A percentile compares a stretch with the other conserved stretches of the same genome.
These are phyloP conservation scores for Zymoseptoria ardabiliae DNA, from an alignment of 2,329 filamentous ascomycete genomes.

Conservation along the genomic window DNA sequence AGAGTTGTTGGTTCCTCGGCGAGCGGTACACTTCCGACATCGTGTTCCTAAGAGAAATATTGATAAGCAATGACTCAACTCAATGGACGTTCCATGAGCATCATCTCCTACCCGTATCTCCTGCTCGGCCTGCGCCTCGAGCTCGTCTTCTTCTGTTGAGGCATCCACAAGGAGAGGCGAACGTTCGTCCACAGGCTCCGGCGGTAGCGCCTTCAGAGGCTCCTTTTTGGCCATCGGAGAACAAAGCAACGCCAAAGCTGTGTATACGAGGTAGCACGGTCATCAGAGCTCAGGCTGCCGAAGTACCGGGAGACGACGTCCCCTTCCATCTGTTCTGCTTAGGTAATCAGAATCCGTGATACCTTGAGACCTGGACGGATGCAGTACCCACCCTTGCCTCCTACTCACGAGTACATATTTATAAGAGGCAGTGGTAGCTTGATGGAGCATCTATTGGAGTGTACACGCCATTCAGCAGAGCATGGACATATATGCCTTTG, in stretches of 20 bases:
- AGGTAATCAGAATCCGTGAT: too few species aligned
- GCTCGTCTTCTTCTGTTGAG: conserved; percentile 6
- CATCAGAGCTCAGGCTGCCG: background rate
- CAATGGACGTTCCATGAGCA: background rate
- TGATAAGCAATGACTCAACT: background rate
- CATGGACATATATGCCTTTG: too few species aligned
- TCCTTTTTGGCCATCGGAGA: conserved; percentile 1
- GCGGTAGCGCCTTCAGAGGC: conserved; percentile 5
- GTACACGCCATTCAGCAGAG: too few species aligned
- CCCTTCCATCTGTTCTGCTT: too few species aligned
- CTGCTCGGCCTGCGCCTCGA: conserved; percentile 26
- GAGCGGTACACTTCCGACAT: conserved; percentile 21
- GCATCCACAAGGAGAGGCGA: conserved; percentile 17
- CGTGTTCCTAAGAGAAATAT: conserved; percentile 18
- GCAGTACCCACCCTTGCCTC: too few species aligned
- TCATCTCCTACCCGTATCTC: conserved; percentile 19
- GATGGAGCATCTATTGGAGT: too few species aligned
- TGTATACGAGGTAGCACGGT: background rate
- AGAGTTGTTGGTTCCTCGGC: conserved; percentile 41
- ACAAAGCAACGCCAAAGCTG: background rate
- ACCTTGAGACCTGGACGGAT: too few species aligned
- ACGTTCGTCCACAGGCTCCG: conserved; percentile 15
- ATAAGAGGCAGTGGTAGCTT: too few species aligned
- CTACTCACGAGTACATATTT: too few species aligned
- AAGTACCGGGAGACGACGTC: too few species aligned